phyloP scores from a whole-genome alignment of 2,329 filamentous ascomycete species.

The Ophidiomyces ophidiicola region DNA sequence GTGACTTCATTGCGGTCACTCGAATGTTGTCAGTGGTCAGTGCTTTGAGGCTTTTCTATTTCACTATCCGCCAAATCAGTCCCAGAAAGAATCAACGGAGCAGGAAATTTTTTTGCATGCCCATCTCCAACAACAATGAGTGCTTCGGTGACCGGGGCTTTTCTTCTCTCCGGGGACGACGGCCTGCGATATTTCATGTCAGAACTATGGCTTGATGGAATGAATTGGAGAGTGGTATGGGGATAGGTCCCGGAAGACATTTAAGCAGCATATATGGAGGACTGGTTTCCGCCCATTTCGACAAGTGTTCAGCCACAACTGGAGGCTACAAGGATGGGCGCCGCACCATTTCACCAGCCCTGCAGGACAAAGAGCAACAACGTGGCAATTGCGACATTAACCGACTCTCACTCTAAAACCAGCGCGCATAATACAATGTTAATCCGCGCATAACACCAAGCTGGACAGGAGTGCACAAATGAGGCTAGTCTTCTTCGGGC shows the following conservation, averaged over 20 bases:
- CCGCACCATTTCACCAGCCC: too few species aligned
- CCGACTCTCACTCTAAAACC: too few species aligned
- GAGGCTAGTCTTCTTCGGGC: too few species aligned
- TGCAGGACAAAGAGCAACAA: too few species aligned
- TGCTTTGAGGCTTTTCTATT: constrained; percentile 44
- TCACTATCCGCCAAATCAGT: constrained; percentile 48
- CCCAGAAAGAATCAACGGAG: constrained; percentile 46
- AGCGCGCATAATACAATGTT: too few species aligned
- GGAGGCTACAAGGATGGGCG: too few species aligned
- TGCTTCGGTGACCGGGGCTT: not conserved
- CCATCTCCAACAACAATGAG: not conserved
- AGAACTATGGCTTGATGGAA: constrained; percentile 1
- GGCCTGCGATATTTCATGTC: constrained; percentile 4
- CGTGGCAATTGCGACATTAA: too few species aligned
- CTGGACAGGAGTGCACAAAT: too few species aligned
- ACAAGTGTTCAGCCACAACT: too few species aligned
- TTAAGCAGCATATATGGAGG: too few species aligned
- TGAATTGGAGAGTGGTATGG: not conserved
- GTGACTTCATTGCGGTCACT: constrained; percentile 42
- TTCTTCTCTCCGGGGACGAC: not conserved
- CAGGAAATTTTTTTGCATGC: constrained; percentile 38
- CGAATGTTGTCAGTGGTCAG: constrained; percentile 40
- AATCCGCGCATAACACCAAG: too few species aligned
- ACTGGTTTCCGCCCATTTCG: too few species aligned
- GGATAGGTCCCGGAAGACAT: not conserved